A percentile compares a stretch with the other conserved stretches of the same genome.
Evolutionary conservation across 2,329 filamentous ascomycete genomes (phyloP).

Genomic region (Aspergillus aculeatinus): DNA sequence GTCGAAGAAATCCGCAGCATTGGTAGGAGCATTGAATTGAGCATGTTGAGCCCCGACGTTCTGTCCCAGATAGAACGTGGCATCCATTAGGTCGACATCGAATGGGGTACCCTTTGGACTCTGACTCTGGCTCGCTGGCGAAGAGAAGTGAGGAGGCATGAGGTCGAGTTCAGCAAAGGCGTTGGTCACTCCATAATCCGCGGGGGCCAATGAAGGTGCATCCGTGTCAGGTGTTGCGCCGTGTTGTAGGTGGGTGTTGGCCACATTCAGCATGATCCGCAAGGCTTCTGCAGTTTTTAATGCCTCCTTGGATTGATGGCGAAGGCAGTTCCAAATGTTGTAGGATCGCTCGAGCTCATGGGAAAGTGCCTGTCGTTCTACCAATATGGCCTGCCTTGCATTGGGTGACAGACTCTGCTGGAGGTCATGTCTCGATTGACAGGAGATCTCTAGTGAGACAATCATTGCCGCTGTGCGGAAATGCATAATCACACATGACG

Average conservation of each 20-base stretch:
- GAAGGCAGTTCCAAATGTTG: constrained; percentile 17
- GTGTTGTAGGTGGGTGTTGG: constrained; percentile 19
- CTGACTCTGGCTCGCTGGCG: background rate
- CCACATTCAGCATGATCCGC: constrained; percentile 19
- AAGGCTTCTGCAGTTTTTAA: constrained; percentile 18
- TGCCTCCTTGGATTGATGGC: constrained; percentile 19
- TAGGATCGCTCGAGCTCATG: constrained; percentile 16
- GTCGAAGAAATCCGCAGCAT: constrained; percentile 19
- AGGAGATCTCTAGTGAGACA: constrained; percentile 18
- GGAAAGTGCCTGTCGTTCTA: constrained; percentile 12
- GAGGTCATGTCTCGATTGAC: constrained; percentile 14
- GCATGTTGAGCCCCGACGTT: constrained; percentile 1
- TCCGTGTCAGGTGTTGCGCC: constrained; percentile 15
- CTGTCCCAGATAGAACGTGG: constrained; percentile 17
- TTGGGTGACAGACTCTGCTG: constrained; percentile 12
- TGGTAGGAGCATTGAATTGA: constrained; percentile 12
- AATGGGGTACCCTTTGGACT: constrained; percentile 10
- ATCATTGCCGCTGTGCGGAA: constrained; percentile 21
- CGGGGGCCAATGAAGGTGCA: background rate
- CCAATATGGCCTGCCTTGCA: constrained; percentile 14
- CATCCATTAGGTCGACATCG: constrained; percentile 20
- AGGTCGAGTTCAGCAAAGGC: background rate
- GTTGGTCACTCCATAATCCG: background rate
- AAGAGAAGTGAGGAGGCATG: background rate
- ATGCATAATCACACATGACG: constrained; percentile 12